A percentile compares a stretch with the other conserved stretches of the same genome.
phyloP scores from a whole-genome alignment of 1,284 basidiomycete genomes.

The Ganoderma leucocontextum region DNA sequence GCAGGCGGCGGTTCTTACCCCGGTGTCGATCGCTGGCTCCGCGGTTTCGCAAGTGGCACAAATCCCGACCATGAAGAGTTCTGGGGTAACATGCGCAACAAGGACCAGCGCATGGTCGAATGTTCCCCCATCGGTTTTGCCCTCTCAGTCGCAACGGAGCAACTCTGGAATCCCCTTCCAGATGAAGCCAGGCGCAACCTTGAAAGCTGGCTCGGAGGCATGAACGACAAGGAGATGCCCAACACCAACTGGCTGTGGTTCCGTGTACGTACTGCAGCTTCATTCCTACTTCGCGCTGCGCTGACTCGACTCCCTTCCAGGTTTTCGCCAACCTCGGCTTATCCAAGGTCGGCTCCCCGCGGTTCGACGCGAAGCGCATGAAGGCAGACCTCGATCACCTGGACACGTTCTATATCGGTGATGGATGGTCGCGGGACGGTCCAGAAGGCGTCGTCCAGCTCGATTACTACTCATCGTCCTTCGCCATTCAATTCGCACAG shows the following conservation, averaged over 20 bases:
- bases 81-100: slow-evolving; percentile 79
- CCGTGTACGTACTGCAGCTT: slow-evolving; percentile 52
- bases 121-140: slow-evolving; percentile 82
- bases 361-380: slow-evolving; percentile 68
- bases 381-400: slow-evolving; percentile 79
- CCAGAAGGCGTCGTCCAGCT: slow-evolving; percentile 81
- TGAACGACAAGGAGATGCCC: slow-evolving; percentile 80
- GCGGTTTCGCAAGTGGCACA: slow-evolving; percentile 72
- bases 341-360: slow-evolving; percentile 64
- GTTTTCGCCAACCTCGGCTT: slow-evolving; percentile 82
- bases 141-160: slow-evolving; percentile 69
- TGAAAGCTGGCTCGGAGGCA: slow-evolving; percentile 74
- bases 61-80: slow-evolving; percentile 72
- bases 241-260: slow-evolving; percentile 88
- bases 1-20: slow-evolving; percentile 68
- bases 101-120: slow-evolving; percentile 86
- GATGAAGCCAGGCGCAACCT: slow-evolving; percentile 63
- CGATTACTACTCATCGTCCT: slow-evolving; percentile 83
- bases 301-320: slow-evolving; percentile 40
- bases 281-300: slow-evolving; percentile 8
- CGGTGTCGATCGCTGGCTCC: slow-evolving; percentile 66
- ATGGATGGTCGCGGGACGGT: slow-evolving; percentile 81
- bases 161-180: slow-evolving; percentile 69
- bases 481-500: slow-evolving; percentile 82
- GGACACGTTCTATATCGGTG: slow-evolving; percentile 81